phyloP scores from a whole-genome alignment of 2,329 filamentous ascomycete genomes.

The Colletotrichum limetticola region DNA sequence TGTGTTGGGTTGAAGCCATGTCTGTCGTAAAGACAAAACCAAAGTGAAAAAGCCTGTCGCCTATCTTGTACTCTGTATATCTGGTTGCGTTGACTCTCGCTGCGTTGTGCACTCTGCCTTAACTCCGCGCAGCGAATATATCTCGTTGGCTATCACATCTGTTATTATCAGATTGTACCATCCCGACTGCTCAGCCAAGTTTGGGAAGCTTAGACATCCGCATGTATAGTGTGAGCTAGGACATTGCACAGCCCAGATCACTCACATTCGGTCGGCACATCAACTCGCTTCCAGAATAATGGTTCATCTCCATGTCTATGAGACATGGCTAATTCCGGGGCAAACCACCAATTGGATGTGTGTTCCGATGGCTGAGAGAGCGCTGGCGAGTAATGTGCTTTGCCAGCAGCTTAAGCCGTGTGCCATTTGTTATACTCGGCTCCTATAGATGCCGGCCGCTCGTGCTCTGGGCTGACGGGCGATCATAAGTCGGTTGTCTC shows the following conservation, averaged over 20 bases:
- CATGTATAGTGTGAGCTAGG: too few relatives aligned
- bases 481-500: slow-evolving; percentile 34
- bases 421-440: background rate
- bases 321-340: slow-evolving; percentile 17
- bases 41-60: background rate
- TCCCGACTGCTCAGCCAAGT: too few relatives aligned
- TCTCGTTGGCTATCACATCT: background rate
- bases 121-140: background rate
- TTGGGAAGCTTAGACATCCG: too few relatives aligned
- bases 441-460: slow-evolving; percentile 8
- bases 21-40: slow-evolving; percentile 6
- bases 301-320: slow-evolving; percentile 16
- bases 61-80: background rate
- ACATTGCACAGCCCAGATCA: too few relatives aligned
- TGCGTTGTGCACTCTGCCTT: background rate
- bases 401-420: background rate
- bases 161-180: background rate
- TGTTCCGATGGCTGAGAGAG: background rate
- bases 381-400: slow-evolving; percentile 2
- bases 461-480: slow-evolving; percentile 19
- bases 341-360: background rate
- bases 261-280: background rate
- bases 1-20: background rate
- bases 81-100: slow-evolving; percentile 1
- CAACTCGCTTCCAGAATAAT: background rate